phyloP scores from a whole-genome alignment of 148 eudicot species.

The Agrostemma githago region DNA sequence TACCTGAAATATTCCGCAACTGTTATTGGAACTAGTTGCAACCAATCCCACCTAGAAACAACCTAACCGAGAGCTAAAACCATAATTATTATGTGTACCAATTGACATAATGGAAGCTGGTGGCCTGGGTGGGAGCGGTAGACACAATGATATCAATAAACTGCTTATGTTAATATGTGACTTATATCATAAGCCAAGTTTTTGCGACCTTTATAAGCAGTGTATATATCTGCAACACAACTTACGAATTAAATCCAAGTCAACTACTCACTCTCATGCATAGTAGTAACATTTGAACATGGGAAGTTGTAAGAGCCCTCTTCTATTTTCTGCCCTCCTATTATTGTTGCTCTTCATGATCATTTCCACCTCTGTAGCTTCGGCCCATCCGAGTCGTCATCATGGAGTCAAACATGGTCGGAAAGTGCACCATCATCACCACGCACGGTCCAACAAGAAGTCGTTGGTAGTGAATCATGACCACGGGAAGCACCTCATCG shows the following conservation, averaged over 20 bases:
- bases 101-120: not conserved
- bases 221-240: not conserved
- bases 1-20: not conserved
- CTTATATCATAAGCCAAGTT: conserved; percentile 20
- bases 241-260: too few relatives aligned
- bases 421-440: conserved; percentile 19
- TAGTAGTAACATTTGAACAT: not conserved
- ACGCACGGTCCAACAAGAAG: conserved; percentile 17
- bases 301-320: conserved; percentile 14
- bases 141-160: conserved; percentile 15
- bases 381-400: conserved; percentile 16
- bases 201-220: conserved; percentile 15
- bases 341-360: conserved; percentile 18
- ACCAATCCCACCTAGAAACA: conserved; percentile 20
- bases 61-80: conserved; percentile 15
- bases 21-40: conserved; percentile 18
- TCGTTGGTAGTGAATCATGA: conserved; percentile 22
- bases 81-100: not conserved
- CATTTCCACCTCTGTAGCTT: conserved; percentile 11
- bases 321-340: conserved; percentile 13
- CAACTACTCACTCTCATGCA: not conserved
- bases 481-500: conserved; percentile 15
- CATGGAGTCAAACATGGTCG: conserved; percentile 4
- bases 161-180: not conserved
- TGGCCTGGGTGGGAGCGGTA: conserved; percentile 11